These are phyloP conservation scores for Mucor lusitanicus DNA, from an alignment of 371 early-diverging fungal genomes.

Conservation along the genomic window DNA sequence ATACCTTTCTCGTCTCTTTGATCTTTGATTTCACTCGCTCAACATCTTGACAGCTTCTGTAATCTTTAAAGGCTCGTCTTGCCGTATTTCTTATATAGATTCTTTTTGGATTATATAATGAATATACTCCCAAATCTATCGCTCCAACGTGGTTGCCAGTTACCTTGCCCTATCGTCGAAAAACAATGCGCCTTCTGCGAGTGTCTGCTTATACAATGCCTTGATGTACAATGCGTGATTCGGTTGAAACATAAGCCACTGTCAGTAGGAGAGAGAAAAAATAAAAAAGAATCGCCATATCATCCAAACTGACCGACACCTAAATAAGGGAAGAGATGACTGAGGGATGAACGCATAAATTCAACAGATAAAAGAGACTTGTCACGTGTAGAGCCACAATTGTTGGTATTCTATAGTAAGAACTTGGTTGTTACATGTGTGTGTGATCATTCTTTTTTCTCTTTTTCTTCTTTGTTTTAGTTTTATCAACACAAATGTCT, in stretches of 20 bases:
- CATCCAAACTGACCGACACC: not conserved
- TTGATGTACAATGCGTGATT: constrained; percentile 30
- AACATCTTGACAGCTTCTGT: constrained; percentile 31
- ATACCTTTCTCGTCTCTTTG: constrained; percentile 41
- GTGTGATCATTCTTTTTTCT: constrained; percentile 5
- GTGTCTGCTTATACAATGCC: constrained; percentile 37
- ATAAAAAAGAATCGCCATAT: not conserved
- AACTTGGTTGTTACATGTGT: not conserved
- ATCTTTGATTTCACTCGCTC: constrained; percentile 37
- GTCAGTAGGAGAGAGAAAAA: not conserved
- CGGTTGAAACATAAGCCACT: constrained; percentile 22
- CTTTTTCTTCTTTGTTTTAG: not conserved
- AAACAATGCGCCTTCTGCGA: constrained; percentile 34
- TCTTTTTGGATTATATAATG: constrained; percentile 12
- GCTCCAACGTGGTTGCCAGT: not conserved
- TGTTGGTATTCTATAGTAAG: not conserved
- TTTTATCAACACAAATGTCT: constrained; percentile 12
- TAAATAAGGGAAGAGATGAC: not conserved
- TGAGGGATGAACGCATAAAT: not conserved
- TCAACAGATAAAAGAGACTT: not conserved
- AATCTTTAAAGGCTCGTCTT: constrained; percentile 28
- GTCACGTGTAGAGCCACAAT: constrained; percentile 5
- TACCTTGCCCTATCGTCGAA: constrained; percentile 54
- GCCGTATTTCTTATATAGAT: constrained; percentile 35
- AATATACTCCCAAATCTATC: not conserved